Evolutionary conservation across 1,139 yeast species (phyloP).

Genomic region (Pneumocystis murina): DNA sequence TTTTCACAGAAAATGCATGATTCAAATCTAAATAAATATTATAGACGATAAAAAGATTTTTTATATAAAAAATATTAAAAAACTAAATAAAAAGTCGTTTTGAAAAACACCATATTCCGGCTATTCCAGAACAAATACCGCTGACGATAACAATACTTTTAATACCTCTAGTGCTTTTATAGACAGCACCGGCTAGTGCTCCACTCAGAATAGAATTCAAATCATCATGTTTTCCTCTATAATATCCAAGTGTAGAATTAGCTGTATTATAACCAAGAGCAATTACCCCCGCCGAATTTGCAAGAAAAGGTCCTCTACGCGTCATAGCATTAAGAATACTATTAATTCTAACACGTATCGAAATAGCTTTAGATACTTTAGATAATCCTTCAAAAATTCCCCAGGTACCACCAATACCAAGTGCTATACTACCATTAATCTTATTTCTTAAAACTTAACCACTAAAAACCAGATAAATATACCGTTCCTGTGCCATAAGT

Average conservation of each 20-base stretch:
- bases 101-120: neutral
- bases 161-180: constrained; percentile 50
- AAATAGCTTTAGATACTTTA: constrained; percentile 58
- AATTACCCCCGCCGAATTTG: constrained; percentile 87
- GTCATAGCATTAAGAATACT: constrained; percentile 85
- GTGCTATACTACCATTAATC: constrained; percentile 23
- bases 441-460: neutral
- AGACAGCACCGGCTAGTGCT: constrained; percentile 81
- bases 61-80: neutral
- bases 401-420: constrained; percentile 73
- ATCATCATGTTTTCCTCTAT: constrained; percentile 82
- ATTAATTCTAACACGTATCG: constrained; percentile 59
- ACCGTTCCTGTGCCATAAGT: constrained; percentile 97
- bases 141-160: neutral
- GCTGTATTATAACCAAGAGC: constrained; percentile 77
- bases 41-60: neutral
- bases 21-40: neutral
- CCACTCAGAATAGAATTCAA: constrained; percentile 76
- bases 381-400: constrained; percentile 80
- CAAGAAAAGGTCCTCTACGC: constrained; percentile 87
- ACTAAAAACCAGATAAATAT: constrained; percentile 33
- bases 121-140: neutral
- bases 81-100: neutral
- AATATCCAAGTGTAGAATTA: constrained; percentile 61
- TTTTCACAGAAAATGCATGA: neutral